A percentile compares a stretch with the other conserved stretches of the same genome.
These are phyloP conservation scores for Telopea speciosissima DNA, from an alignment of 177 flowering plant genomes.

Conservation along the genomic window DNA sequence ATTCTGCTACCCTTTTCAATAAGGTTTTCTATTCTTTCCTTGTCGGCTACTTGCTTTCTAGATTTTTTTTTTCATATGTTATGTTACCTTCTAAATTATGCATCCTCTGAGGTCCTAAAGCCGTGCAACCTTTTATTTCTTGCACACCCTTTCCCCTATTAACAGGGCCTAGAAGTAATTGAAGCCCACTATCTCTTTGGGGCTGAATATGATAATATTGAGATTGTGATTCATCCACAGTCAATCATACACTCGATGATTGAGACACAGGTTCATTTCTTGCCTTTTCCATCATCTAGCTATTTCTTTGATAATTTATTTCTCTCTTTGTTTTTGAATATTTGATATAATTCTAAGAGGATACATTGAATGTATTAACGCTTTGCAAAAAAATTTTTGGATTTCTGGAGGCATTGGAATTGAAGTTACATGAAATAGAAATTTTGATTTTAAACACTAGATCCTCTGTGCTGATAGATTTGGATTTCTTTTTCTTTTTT, in stretches of 20 bases:
- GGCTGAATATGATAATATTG: slow-evolving; percentile 87
- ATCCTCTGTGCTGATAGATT: not conserved
- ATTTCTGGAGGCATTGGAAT: not conserved
- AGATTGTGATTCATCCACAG: slow-evolving; percentile 94
- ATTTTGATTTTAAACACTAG: not conserved
- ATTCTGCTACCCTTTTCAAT: slow-evolving; percentile 96
- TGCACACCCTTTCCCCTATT: not conserved
- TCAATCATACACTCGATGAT: slow-evolving; percentile 96
- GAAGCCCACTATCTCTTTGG: slow-evolving; percentile 97
- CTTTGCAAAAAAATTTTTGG: too few relatives aligned
- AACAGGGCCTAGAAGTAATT: slow-evolving; percentile 94
- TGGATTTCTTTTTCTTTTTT: slow-evolving; percentile 4
- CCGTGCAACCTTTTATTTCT: not conserved
- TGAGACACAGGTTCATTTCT: slow-evolving; percentile 74
- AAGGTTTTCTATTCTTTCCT: slow-evolving; percentile 40
- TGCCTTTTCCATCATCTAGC: slow-evolving; percentile 1
- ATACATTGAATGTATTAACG: not conserved
- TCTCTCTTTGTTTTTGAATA: not conserved
- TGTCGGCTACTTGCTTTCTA: not conserved
- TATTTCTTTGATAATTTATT: not conserved
- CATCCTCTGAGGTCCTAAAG: not conserved
- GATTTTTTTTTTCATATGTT: not conserved
- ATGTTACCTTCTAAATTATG: not conserved
- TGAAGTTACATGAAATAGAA: not conserved
- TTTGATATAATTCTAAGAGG: not conserved